Evolutionary conservation across 1,139 yeast species (phyloP).

Genomic region (Candida tetrigidarum): DNA sequence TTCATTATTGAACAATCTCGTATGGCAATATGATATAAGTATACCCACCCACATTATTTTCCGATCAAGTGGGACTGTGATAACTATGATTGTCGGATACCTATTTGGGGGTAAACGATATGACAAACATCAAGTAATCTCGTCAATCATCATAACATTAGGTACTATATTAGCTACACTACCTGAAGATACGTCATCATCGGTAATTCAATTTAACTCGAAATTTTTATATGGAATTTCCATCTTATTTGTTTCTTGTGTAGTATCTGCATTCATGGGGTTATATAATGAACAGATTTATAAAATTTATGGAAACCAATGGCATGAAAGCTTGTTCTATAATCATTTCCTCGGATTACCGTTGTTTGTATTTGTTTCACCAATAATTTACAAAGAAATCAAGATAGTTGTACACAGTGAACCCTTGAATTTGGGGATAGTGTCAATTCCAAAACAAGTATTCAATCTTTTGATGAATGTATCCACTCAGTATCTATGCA

Average conservation of each 20-base stretch:
- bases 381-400: slow-evolving; percentile 21
- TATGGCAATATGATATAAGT: slow-evolving; percentile 59
- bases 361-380: slow-evolving; percentile 44
- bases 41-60: slow-evolving; percentile 72
- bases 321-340: slow-evolving; percentile 70
- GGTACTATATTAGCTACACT: slow-evolving; percentile 62
- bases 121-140: slow-evolving; percentile 32
- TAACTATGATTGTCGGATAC: slow-evolving; percentile 64
- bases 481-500: slow-evolving; percentile 66
- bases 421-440: neutral
- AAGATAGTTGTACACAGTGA: slow-evolving; percentile 14
- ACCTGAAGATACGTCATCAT: slow-evolving; percentile 14
- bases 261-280: slow-evolving; percentile 58
- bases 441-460: slow-evolving; percentile 19
- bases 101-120: slow-evolving; percentile 50
- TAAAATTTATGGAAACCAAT: slow-evolving; percentile 54
- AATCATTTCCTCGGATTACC: slow-evolving; percentile 63
- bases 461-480: slow-evolving; percentile 46
- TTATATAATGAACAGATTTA: slow-evolving; percentile 57
- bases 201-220: slow-evolving; percentile 9
- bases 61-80: slow-evolving; percentile 66
- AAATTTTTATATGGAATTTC: slow-evolving; percentile 46
- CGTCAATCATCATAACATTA: slow-evolving; percentile 55
- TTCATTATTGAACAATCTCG: slow-evolving; percentile 61
- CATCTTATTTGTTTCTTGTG: slow-evolving; percentile 49